A percentile compares a stretch with the other conserved stretches of the same genome.
Evolutionary conservation across 2,329 filamentous ascomycete genomes (phyloP).

Genomic region (Scleromitrula shiraiana): DNA sequence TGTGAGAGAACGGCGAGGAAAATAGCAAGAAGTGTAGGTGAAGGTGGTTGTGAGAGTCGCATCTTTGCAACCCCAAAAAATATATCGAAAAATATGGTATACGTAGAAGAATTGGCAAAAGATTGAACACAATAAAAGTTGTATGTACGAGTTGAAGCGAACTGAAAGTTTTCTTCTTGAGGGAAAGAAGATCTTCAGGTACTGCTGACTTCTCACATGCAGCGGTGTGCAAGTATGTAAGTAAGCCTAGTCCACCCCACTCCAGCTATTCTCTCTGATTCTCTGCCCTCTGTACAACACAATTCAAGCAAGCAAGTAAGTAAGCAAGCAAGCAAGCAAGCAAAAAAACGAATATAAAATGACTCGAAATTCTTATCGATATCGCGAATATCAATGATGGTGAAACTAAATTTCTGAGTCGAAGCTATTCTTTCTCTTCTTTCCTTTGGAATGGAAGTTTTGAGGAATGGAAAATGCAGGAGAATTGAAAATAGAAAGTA

Average conservation of each 20-base stretch:
- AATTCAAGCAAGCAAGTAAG: too few relatives aligned
- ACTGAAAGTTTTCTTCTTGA: not conserved
- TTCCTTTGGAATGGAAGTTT: not conserved
- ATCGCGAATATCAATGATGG: not conserved
- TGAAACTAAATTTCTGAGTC: not conserved
- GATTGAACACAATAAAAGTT: not conserved
- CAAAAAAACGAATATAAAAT: not conserved
- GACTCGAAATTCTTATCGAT: too few relatives aligned
- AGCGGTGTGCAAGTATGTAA: slow-evolving; percentile 2
- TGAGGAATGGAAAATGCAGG: too few relatives aligned
- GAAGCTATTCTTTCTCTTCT: not conserved
- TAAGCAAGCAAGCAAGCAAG: not conserved
- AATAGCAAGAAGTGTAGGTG: slow-evolving; percentile 27
- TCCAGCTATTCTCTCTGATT: too few relatives aligned
- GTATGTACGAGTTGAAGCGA: not conserved
- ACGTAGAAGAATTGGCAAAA: not conserved
- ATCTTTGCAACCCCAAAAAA: slow-evolving; percentile 28
- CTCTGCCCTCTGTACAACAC: too few relatives aligned
- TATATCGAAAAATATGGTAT: not conserved
- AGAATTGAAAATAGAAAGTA: too few relatives aligned
- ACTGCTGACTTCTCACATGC: slow-evolving; percentile 7
- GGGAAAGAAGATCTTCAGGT: slow-evolving; percentile 4
- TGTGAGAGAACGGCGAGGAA: slow-evolving; percentile 35
- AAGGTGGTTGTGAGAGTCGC: slow-evolving; percentile 29
- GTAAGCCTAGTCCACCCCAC: too few relatives aligned